phyloP scores from a whole-genome alignment of 306 rosid genomes.

The Glycine tomentella region DNA sequence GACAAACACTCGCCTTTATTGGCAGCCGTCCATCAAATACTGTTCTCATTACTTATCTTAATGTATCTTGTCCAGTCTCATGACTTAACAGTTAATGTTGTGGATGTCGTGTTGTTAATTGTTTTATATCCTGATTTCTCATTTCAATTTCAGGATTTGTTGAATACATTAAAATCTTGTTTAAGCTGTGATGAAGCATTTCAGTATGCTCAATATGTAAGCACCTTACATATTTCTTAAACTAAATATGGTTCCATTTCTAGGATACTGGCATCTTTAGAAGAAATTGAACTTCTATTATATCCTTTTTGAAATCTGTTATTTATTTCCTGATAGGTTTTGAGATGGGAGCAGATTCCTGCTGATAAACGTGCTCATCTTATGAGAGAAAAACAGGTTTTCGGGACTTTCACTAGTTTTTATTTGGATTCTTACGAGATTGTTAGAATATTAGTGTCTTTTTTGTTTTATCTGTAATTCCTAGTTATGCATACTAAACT shows the following conservation, averaged over 20 bases:
- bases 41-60: slow-evolving; percentile 16
- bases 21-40: slow-evolving; percentile 13
- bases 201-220: slow-evolving; percentile 82
- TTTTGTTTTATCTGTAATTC: slow-evolving; percentile 4
- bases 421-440: slow-evolving; percentile 10
- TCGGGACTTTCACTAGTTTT: slow-evolving; percentile 20
- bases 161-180: slow-evolving; percentile 69
- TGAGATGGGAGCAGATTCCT: slow-evolving; percentile 95
- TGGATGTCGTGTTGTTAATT: slow-evolving; percentile 6
- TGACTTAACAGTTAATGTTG: not conserved
- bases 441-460: slow-evolving; percentile 39
- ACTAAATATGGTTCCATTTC: slow-evolving; percentile 32
- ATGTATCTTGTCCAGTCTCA: slow-evolving; percentile 4
- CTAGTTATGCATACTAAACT: slow-evolving; percentile 1
- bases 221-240: slow-evolving; percentile 44
- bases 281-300: slow-evolving; percentile 35
- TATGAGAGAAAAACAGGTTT: slow-evolving; percentile 92
- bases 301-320: slow-evolving; percentile 33
- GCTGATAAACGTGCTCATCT: slow-evolving; percentile 90
- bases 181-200: slow-evolving; percentile 73
- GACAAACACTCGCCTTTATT: slow-evolving; percentile 3
- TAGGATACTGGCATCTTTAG: slow-evolving; percentile 7
- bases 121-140: slow-evolving; percentile 31
- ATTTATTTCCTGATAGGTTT: slow-evolving; percentile 59
- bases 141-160: slow-evolving; percentile 66